Base-by-base conservation (phyloP, 2,329 filamentous ascomycete species). In the Claviceps pazoutovae region DNA sequence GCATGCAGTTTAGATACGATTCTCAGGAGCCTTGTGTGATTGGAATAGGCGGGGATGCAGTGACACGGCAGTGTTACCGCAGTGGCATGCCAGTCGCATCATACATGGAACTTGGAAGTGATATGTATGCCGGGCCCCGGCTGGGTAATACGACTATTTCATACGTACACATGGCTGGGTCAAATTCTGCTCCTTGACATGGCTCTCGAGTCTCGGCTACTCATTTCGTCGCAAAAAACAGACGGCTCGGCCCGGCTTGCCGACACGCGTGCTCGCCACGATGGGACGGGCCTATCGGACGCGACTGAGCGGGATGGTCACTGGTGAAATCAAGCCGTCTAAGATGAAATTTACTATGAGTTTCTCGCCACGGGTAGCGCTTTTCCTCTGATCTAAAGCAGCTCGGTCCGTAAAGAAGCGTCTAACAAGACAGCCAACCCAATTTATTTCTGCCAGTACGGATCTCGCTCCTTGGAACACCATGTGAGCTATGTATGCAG, bases 211-310 rank as follows among this genome's bases (percentile, higher is more conserved):
- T 21, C 19, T 21, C 19, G 19, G 19, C 19, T 21, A 21, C 19
- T 3, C 3, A 21, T 21, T 21, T 3, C 19, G 19, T 2, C 19
- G 19, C 19, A 21, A 3, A 21, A 21, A 21, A 62, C 65, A 74
- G 51, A 78, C 75, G 57, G 80, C 80, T 4, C 66, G 68, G 19
- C 68, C 72, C 13, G 67, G 48, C 62, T 83, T 13, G 64, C 83
- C 48, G 80, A 84, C 58, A 82, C 78, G 44, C 79, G 78, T 19
- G 81, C 84, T 61, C 66, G 84, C n/a, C 80, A 84, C 59, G 80
- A 84, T 55, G 81, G 82, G 2, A 76, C 76, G 30, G 80, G 80
- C 1, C 64, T 84, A 46, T 79, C 75, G 44, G 81, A 84, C 61
- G 75, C 74, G 5, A 83, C 80, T 0, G 66, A 62, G 1, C 73